Base-by-base conservation (phyloP, 768 basidiomycete genomes). In the Rhizopogon roseolus region DNA sequence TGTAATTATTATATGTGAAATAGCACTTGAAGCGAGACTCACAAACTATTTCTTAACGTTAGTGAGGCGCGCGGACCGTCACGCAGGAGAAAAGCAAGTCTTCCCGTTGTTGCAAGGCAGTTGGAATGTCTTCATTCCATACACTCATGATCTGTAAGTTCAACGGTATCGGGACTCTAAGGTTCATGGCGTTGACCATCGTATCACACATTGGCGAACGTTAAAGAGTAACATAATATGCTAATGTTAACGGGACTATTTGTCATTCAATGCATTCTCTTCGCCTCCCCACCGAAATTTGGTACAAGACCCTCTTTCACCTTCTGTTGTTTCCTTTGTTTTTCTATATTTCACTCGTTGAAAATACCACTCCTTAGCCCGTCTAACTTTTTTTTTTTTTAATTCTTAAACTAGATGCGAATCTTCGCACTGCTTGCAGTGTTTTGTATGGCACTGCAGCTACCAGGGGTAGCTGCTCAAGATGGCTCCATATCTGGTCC, bases 401-500 rank as follows among this genome's bases (percentile, higher is more conserved):
- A 22, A 22, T 22, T 52, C 41, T 14, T 4, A 28, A 34, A 50
- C 36, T 17, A 45, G 55, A 56, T 58, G 57, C 37, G 50, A 27
- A 28, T 43, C n/a, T 39, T 32, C 41, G 40, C 41, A 37, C 38
- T 56, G 55, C 49, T 55, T 22, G 37, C 40, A 40, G 17, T 19
- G 25, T 16, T 56, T 28, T 38, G 50, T 41, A 38, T 41, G 16
- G 46, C 54, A 13, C 39, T 53, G 28, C 41, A 36, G 22, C 48
- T 50, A 16, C 34, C 44, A 34, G 41, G 61, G 41, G 63, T 64
- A 48, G 56, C 69, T 8, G 68, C 66, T 19, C 67, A 66, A 53
- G 85, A 86, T 54, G 85, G 85, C 19, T 56, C 59, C 3, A 71
- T 87, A n/a, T 60, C 63, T 41, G 83, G 82, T 4, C 77, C 84